Percentiles rank a stretch among this genome's conserved stretches.
Evolutionary conservation across 108 stramenopile genomes (phyloP).

Genomic region (Nannochloropsis oceanica): DNA sequence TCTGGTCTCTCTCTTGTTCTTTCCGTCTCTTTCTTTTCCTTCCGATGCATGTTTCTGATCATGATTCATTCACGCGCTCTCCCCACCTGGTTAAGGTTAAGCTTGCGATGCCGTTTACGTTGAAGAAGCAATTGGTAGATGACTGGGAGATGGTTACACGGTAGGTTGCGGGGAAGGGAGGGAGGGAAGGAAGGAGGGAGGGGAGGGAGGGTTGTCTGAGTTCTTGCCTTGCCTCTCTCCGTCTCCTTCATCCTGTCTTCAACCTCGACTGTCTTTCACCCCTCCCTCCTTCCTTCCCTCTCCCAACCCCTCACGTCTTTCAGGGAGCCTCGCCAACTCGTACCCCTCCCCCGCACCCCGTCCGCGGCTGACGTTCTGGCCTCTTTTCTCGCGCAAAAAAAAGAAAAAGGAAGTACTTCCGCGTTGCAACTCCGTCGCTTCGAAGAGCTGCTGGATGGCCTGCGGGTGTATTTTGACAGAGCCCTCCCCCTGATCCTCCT

Average conservation of each 20-base stretch:
- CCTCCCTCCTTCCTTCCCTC: background rate
- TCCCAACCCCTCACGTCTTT: background rate
- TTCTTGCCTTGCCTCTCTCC: too few species aligned
- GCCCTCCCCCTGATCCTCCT: constrained; percentile 32
- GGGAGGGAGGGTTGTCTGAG: background rate
- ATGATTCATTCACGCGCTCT: background rate
- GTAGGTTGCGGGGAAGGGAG: background rate
- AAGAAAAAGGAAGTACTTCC: background rate
- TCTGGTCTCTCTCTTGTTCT: too few species aligned
- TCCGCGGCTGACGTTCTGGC: background rate
- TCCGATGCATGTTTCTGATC: background rate
- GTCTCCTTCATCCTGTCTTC: too few species aligned
- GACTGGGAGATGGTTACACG: constrained; percentile 39
- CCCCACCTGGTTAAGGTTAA: constrained; percentile 10
- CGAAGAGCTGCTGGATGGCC: constrained; percentile 41
- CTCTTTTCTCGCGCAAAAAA: background rate
- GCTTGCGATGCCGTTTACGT: constrained; percentile 32
- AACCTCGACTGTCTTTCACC: background rate
- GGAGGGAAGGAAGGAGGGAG: background rate
- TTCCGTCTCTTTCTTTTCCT: background rate
- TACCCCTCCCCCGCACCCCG: background rate
- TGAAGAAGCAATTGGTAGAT: constrained; percentile 35
- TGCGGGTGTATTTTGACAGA: constrained; percentile 36
- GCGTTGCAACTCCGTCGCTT: constrained; percentile 34
- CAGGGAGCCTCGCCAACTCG: background rate